phyloP scores from a whole-genome alignment of 2,329 filamentous ascomycete genomes.

The Xylariaceae sp. region DNA sequence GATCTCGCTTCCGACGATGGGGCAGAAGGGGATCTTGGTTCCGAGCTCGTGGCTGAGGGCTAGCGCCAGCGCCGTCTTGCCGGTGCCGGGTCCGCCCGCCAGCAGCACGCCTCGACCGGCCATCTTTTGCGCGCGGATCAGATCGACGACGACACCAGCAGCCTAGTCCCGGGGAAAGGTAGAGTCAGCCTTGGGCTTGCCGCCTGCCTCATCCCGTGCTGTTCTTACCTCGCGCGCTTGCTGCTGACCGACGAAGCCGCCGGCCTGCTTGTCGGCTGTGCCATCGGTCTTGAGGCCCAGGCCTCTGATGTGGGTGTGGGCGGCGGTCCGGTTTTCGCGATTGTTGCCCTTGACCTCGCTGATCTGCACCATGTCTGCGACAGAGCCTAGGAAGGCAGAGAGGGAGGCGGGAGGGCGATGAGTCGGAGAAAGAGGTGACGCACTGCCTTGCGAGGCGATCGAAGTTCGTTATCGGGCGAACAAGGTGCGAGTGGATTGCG shows the following conservation, averaged over 20 bases:
- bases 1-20: constrained; percentile 95
- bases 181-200: constrained; percentile 7
- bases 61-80: constrained; percentile 92
- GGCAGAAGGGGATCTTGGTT: constrained; percentile 97
- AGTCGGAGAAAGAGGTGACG: not conserved
- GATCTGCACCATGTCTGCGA: constrained; percentile 69
- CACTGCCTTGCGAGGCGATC: constrained; percentile 1
- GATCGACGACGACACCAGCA: constrained; percentile 89
- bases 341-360: constrained; percentile 91
- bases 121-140: constrained; percentile 97
- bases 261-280: constrained; percentile 67
- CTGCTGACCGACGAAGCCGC: constrained; percentile 85
- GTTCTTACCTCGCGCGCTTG: constrained; percentile 73
- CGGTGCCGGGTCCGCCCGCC: constrained; percentile 89
- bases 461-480: not conserved
- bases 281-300: constrained; percentile 83
- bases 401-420: not conserved
- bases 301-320: constrained; percentile 96
- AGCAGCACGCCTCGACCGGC: constrained; percentile 87
- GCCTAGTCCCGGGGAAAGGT: constrained; percentile 46
- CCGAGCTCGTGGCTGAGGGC: constrained; percentile 95
- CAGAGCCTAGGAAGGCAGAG: constrained; percentile 6
- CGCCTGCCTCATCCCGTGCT: not conserved
- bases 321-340: constrained; percentile 92
- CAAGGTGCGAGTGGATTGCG: not conserved